A percentile compares a stretch with the other conserved stretches of the same genome.
Evolutionary conservation across 768 basidiomycete genomes (phyloP).

Genomic region (Boletus speciosus): DNA sequence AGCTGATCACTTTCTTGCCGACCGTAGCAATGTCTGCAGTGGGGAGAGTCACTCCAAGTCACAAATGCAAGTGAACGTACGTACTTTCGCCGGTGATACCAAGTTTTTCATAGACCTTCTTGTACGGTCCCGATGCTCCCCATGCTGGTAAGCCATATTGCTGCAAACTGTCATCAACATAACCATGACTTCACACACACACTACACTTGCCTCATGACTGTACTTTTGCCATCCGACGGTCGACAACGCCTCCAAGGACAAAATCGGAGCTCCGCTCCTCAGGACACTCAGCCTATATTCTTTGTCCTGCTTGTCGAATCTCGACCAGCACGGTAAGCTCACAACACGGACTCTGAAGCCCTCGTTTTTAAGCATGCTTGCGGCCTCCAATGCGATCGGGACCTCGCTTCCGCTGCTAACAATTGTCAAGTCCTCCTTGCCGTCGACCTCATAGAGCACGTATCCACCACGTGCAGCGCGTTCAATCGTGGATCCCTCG

Average conservation of each 20-base stretch:
- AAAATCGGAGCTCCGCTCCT: slow-evolving; percentile 87
- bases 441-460: slow-evolving; percentile 73
- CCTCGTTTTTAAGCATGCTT: slow-evolving; percentile 69
- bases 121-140: slow-evolving; percentile 89
- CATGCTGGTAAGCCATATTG: slow-evolving; percentile 73
- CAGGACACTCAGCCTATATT: slow-evolving; percentile 81
- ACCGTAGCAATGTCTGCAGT: slow-evolving; percentile 67
- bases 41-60: slow-evolving; percentile 6
- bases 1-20: slow-evolving; percentile 81
- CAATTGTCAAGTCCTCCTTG: slow-evolving; percentile 83
- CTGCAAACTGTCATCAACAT: slow-evolving; percentile 27
- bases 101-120: slow-evolving; percentile 89
- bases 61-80: slow-evolving; percentile 25
- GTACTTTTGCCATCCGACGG: slow-evolving; percentile 85
- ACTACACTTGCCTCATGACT: slow-evolving; percentile 64
- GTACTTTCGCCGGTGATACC: slow-evolving; percentile 74
- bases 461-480: slow-evolving; percentile 82
- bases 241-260: slow-evolving; percentile 81
- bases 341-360: slow-evolving; percentile 78
- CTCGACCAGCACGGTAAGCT: slow-evolving; percentile 88
- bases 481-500: slow-evolving; percentile 81
- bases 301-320: slow-evolving; percentile 76
- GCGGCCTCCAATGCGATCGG: slow-evolving; percentile 85
- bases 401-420: slow-evolving; percentile 89
- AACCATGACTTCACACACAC: not conserved